Base-by-base conservation (phyloP, 2,329 filamentous ascomycete genomes). In the Fusarium beomiforme region DNA sequence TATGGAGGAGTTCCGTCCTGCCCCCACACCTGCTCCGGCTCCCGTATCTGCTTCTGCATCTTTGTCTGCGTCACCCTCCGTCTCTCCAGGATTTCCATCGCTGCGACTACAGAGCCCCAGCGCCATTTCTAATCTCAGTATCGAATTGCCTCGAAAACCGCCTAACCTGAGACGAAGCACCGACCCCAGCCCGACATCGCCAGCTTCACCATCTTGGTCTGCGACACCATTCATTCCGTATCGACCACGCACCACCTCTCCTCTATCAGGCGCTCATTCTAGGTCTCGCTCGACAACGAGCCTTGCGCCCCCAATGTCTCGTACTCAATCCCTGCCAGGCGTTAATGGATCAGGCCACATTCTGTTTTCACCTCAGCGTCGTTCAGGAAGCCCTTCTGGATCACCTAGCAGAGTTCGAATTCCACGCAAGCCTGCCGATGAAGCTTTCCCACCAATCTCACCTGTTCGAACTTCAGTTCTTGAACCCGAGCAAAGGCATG, bases 241-340 rank as follows among this genome's bases (percentile, higher is more conserved):
- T 76, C 87, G 89, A 50, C 88, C 89, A 39, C 87, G 89, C 69
- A 91, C 88, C 46, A 85, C 88, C 19, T 91, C 89, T 21, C 89
- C 89, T 23, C 84, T 90, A 60, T 85, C 88, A 7, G 85, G 86
- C 65, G 79, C 82, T 34, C 89, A 91, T 76, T 80, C 84, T 60
- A 82, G 89, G 68, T 91, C 89, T 21, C 86, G 85, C 69, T 91
- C 89, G 12, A 84, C 85, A 26, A 86, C 85, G 31, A 88, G 85
- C 75, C 79, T 88, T 67, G 83, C 86, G 36, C 84, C 87, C 29
- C 83, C 84, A 61, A 90, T 91, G 85, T 86, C 86, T 17, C 87
- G 89, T 70, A 89, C 89, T 31, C 88, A 90, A 76, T 91, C 89
- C 12, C 85, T 91, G 84, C 89, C 89, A 16, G 88, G 89, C 31